phyloP scores from a whole-genome alignment of 73 alveolate species.

The Paraurostyla sp. region DNA sequence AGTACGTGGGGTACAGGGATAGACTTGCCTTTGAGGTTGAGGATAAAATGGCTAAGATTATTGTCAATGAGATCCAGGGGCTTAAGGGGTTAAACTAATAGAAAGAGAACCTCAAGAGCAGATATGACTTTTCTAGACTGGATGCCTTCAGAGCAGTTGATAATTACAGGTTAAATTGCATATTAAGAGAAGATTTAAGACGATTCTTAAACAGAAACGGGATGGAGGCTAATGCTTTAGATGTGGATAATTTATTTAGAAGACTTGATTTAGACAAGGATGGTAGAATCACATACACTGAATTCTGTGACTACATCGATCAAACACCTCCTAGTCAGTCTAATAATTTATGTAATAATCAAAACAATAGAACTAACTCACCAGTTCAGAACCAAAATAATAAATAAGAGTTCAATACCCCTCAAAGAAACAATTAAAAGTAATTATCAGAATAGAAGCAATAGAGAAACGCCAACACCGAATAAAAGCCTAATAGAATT shows the following conservation, averaged over 20 bases:
- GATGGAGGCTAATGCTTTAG: constrained; percentile 7
- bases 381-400: too few relatives aligned
- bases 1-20: constrained; percentile 13
- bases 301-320: constrained; percentile 59
- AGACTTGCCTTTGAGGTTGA: constrained; percentile 63
- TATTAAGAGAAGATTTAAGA: constrained; percentile 42
- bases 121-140: constrained; percentile 60
- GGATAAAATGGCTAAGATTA: constrained; percentile 47
- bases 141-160: constrained; percentile 65
- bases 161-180: not conserved
- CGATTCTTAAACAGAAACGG: constrained; percentile 51
- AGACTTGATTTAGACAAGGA: constrained; percentile 68
- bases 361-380: too few relatives aligned
- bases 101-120: constrained; percentile 19
- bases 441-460: too few relatives aligned
- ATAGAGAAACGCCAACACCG: too few relatives aligned
- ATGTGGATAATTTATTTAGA: constrained; percentile 62
- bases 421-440: too few relatives aligned
- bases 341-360: too few relatives aligned
- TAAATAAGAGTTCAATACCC: too few relatives aligned
- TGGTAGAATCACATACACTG: constrained; percentile 71
- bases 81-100: constrained; percentile 47
- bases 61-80: constrained; percentile 57
- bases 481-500: too few relatives aligned
- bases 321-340: not conserved